These are phyloP conservation scores for Cardamine chenopodiifolia DNA, from an alignment of 345 rosid species.

Conservation along the genomic window DNA sequence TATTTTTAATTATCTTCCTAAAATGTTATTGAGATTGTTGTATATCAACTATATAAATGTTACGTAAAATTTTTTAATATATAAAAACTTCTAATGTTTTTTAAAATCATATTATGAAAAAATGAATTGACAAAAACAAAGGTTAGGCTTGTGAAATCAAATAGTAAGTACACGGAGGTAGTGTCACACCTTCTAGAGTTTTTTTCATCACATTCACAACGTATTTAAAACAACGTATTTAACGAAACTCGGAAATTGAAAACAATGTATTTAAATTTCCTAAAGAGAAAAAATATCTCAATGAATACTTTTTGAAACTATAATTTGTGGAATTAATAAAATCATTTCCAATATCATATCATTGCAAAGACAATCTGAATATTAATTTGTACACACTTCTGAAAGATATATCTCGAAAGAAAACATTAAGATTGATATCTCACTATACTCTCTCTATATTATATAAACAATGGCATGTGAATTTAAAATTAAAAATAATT, in stretches of 20 bases:
- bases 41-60: too few species aligned
- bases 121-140: neutral
- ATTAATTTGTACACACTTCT: conserved; percentile 36
- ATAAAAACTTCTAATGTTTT: neutral
- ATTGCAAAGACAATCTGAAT: conserved; percentile 27
- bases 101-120: neutral
- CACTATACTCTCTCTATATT: conserved; percentile 27
- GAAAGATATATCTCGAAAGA: conserved; percentile 5
- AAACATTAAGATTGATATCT: conserved; percentile 18
- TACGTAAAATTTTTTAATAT: too few species aligned
- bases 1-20: too few species aligned
- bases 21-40: too few species aligned
- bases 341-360: conserved; percentile 29
- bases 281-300: neutral
- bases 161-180: neutral
- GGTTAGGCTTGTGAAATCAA: neutral
- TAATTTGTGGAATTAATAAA: conserved; percentile 2
- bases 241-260: neutral
- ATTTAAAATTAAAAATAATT: neutral
- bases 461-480: conserved; percentile 28
- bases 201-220: neutral
- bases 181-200: neutral
- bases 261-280: neutral
- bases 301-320: neutral
- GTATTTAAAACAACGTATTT: neutral